Base-by-base conservation (phyloP, 441 rosid genomes). In the Daphne laureola region DNA sequence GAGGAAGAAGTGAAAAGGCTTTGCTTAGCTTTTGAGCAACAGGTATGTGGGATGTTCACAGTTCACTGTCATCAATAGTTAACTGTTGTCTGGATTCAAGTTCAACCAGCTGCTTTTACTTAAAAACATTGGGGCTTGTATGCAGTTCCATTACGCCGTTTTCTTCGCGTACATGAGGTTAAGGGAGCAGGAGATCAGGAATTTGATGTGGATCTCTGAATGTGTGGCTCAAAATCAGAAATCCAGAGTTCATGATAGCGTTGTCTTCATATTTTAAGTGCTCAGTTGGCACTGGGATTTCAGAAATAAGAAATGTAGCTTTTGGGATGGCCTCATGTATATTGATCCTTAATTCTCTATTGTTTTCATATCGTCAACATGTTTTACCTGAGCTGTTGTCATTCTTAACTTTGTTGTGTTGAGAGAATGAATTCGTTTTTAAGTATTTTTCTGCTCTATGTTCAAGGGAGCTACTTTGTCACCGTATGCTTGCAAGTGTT, bases 161-260 rank as follows among this genome's bases (percentile, higher is more conserved):
- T 92, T 89, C 88, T 92, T 92, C 4, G 89, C 97, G 15, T 92
- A 92, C 73, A 81, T 92, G 83, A 86, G 96, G 74, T 70, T 92
- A 79, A 81, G 92, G 56, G 97, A 92, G 88, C 98, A 92, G 67
- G 98, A 92, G 87, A 86, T 89, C 59, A 78, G 98, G 73, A 92
- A 92, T 65, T 68, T 92, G 68, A 92, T 87, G 98, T 92, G 98
- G 98, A 83, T 92, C 61, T 89, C 96, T 0, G 97, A 92, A 59
- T 92, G 98, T 59, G 98, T 92, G 56, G 98, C 98, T 3, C 98
- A 89, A 81, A 89, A 89, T 72, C 98, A 92, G 73, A 92, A 92
- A 64, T 81, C 98, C 0, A 83, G 98, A 69, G 96, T 92, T 62
- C 98, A 92, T 56, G 98, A 92, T 78, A 92, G 95, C 47, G 98